Conservation (phyloP, 306 rosid species). For the Glycine soja region DNA sequence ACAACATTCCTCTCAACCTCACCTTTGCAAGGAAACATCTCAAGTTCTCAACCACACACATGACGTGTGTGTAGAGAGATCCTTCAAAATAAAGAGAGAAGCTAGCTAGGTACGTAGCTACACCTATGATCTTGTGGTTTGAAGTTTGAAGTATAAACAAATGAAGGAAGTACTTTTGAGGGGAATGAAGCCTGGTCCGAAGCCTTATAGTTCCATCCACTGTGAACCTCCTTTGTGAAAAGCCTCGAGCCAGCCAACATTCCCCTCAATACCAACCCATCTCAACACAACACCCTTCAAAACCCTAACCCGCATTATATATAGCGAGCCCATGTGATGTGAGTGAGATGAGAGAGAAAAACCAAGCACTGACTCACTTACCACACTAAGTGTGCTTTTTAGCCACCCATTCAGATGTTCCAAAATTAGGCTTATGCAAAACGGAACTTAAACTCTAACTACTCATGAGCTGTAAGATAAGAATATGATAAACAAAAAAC, state of each 20-base stretch:
- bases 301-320: conserved; percentile 63
- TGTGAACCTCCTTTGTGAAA: conserved; percentile 42
- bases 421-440: conserved; percentile 62
- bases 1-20: conserved; percentile 80
- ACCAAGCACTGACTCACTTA: conserved; percentile 47
- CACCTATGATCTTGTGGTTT: not conserved
- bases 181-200: conserved; percentile 99
- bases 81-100: not conserved
- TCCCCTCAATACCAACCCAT: conserved; percentile 68
- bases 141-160: not conserved
- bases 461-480: conserved; percentile 4
- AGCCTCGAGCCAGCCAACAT: conserved; percentile 98
- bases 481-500: not conserved
- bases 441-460: conserved; percentile 44
- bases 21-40: conserved; percentile 45
- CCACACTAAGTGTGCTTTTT: conserved; percentile 48
- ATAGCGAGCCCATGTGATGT: conserved; percentile 35
- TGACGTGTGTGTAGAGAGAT: not conserved
- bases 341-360: not conserved
- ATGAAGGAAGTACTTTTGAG: conserved; percentile 51
- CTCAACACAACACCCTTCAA: conserved; percentile 4
- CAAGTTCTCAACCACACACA: no score
- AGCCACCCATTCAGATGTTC: conserved; percentile 48
- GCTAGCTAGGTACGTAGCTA: not conserved
- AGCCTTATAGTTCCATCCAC: conserved; percentile 53